phyloP scores from a whole-genome alignment of 2,329 filamentous ascomycete genomes.

The Dothidotthia symphoricarpi region DNA sequence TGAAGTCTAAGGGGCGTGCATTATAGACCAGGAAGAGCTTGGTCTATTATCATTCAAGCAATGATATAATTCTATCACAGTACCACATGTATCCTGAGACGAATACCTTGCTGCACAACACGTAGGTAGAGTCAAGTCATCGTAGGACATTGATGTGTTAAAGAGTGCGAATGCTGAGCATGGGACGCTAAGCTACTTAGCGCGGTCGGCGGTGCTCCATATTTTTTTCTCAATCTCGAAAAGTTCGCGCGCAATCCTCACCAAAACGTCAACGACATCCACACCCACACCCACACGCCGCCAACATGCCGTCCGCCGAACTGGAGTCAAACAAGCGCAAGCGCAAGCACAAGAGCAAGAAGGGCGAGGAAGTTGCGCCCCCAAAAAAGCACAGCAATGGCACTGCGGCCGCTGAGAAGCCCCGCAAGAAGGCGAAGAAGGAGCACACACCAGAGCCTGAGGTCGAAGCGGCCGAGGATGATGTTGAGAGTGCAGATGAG shows the following conservation, averaged over 20 bases:
- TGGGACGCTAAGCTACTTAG: too few species aligned
- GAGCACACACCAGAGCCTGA: conserved; percentile 34
- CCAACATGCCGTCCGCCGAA: conserved; percentile 40
- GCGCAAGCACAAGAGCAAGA: conserved; percentile 47
- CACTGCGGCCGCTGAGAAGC: conserved; percentile 38
- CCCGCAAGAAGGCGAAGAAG: conserved; percentile 45
- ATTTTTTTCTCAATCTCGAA: conserved; percentile 25
- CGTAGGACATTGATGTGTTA: too few species aligned
- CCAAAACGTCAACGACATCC: too few species aligned
- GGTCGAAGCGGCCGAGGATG: conserved; percentile 15
- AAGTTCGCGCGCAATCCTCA: conserved; percentile 17
- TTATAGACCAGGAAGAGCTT: too few species aligned
- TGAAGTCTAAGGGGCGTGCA: too few species aligned
- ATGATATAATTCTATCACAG: too few species aligned
- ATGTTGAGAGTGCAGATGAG: conserved; percentile 19
- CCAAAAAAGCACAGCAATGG: conserved; percentile 34
- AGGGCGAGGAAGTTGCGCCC: conserved; percentile 26
- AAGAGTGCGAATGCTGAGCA: too few species aligned
- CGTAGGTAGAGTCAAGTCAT: too few species aligned
- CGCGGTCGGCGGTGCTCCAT: too few species aligned
- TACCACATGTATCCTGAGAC: too few species aligned
- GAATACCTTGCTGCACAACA: too few species aligned
- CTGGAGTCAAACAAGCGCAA: conserved; percentile 49
- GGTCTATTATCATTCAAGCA: too few species aligned
- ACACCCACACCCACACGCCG: conserved; percentile 4